These are phyloP conservation scores for Persicaria maculosa DNA, from an alignment of 148 eudicot genomes.

Conservation along the genomic window DNA sequence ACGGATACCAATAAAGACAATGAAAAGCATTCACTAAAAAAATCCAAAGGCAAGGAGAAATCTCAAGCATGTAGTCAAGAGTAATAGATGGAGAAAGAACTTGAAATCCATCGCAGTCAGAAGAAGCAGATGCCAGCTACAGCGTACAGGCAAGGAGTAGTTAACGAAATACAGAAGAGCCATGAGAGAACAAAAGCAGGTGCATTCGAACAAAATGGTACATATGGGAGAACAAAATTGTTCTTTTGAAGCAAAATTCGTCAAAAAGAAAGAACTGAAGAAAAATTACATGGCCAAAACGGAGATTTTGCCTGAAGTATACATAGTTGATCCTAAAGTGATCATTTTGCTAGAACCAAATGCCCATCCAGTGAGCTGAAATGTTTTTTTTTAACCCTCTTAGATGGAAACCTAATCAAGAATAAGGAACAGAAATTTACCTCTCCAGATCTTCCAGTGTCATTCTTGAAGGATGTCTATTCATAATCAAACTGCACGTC, in stretches of 20 bases:
- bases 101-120: neutral
- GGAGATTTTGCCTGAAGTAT: slow-evolving; percentile 5
- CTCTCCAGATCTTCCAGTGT: neutral
- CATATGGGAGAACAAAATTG: neutral
- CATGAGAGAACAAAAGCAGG: neutral
- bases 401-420: slow-evolving; percentile 3
- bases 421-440: neutral
- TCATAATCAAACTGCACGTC: slow-evolving; percentile 67
- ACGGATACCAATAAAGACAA: too few species aligned
- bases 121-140: neutral
- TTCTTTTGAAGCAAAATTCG: neutral
- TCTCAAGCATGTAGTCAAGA: too few species aligned
- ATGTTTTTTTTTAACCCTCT: neutral
- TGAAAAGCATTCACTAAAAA: too few species aligned
- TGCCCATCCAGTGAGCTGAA: neutral
- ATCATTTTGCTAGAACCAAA: slow-evolving; percentile 4
- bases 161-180: neutral
- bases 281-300: slow-evolving; percentile 2
- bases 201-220: neutral
- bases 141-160: neutral
- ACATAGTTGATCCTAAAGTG: neutral
- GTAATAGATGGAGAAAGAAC: too few species aligned
- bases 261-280: neutral
- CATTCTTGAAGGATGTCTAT: slow-evolving; percentile 15
- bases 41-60: too few species aligned